A percentile compares a stretch with the other conserved stretches of the same genome.
phyloP scores from a whole-genome alignment of 2,329 filamentous ascomycete genomes.

The Penicillium sp. region DNA sequence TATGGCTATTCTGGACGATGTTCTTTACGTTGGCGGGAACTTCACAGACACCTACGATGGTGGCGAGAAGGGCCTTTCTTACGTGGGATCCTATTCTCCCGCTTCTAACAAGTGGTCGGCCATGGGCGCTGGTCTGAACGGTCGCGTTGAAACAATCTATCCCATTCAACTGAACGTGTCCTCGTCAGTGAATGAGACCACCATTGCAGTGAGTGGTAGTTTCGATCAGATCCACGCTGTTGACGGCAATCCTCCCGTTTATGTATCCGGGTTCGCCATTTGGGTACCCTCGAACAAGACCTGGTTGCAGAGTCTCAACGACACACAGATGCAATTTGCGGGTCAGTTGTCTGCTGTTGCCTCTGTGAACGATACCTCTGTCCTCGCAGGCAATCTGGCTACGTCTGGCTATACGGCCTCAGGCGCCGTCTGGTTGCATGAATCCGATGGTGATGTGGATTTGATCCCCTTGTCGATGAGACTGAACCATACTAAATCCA shows the following conservation, averaged over 20 bases:
- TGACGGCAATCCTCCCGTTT: slow-evolving; percentile 52
- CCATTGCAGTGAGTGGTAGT: slow-evolving; percentile 71
- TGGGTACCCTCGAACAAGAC: slow-evolving; percentile 83
- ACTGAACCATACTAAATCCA: slow-evolving; percentile 33
- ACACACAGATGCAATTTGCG: slow-evolving; percentile 58
- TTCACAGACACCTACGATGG: slow-evolving; percentile 69
- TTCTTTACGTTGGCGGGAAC: slow-evolving; percentile 74
- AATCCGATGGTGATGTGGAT: slow-evolving; percentile 31
- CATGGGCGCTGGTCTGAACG: slow-evolving; percentile 80
- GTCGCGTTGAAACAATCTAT: slow-evolving; percentile 67
- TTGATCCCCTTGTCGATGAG: slow-evolving; percentile 47
- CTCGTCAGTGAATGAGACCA: slow-evolving; percentile 59
- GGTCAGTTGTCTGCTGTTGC: slow-evolving; percentile 68
- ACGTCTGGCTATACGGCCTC: slow-evolving; percentile 68
- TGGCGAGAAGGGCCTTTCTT: slow-evolving; percentile 59
- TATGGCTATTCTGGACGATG: slow-evolving; percentile 60
- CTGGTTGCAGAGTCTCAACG: slow-evolving; percentile 77
- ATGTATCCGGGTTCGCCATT: slow-evolving; percentile 71
- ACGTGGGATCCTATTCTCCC: slow-evolving; percentile 71
- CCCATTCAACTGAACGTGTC: slow-evolving; percentile 75
- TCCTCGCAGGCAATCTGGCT: slow-evolving; percentile 78
- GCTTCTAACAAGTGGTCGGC: slow-evolving; percentile 65
- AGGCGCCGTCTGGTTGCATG: slow-evolving; percentile 62
- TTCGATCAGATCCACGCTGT: slow-evolving; percentile 70
- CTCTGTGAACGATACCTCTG: slow-evolving; percentile 50